Conservation (phyloP, 192 early-diverging fungal genomes). For the Backusella parvicylindrica region DNA sequence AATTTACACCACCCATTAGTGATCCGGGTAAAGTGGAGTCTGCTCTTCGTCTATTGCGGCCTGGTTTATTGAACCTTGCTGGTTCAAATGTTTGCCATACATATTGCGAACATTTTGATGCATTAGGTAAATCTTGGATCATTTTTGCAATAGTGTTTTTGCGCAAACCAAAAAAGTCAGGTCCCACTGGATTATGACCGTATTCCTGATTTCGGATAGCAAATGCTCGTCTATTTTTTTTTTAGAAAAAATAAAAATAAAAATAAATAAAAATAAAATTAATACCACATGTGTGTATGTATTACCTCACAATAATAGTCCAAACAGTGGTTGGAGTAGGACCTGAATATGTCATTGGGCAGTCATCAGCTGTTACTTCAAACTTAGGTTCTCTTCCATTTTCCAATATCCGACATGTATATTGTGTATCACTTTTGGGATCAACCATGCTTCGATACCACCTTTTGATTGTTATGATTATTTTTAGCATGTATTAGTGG, state of each 20-base stretch:
- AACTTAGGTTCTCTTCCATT: constrained; percentile 77
- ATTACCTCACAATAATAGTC: constrained; percentile 66
- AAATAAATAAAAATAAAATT: not conserved
- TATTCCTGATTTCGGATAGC: constrained; percentile 75
- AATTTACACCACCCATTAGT: constrained; percentile 23
- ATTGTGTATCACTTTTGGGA: constrained; percentile 47
- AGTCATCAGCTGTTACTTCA: constrained; percentile 80
- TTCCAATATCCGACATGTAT: constrained; percentile 77
- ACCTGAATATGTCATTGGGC: constrained; percentile 48
- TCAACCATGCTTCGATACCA: constrained; percentile 58
- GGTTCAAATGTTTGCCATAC: constrained; percentile 64
- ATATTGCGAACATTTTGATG: constrained; percentile 70
- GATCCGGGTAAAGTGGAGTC: constrained; percentile 17
- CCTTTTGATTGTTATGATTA: constrained; percentile 21
- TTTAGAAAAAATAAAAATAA: not conserved
- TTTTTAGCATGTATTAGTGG: not conserved
- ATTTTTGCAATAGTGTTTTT: constrained; percentile 82
- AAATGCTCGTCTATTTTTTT: constrained; percentile 52
- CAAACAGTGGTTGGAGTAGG: constrained; percentile 85
- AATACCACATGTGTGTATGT: not conserved
- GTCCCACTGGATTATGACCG: constrained; percentile 78
- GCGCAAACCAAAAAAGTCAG: constrained; percentile 90
- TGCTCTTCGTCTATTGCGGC: constrained; percentile 21
- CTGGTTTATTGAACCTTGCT: constrained; percentile 32
- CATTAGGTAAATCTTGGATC: constrained; percentile 87